A percentile compares a stretch with the other conserved stretches of the same genome.
phyloP scores from a whole-genome alignment of 495 filamentous ascomycete species.

The Saxispiralis lemnorum region DNA sequence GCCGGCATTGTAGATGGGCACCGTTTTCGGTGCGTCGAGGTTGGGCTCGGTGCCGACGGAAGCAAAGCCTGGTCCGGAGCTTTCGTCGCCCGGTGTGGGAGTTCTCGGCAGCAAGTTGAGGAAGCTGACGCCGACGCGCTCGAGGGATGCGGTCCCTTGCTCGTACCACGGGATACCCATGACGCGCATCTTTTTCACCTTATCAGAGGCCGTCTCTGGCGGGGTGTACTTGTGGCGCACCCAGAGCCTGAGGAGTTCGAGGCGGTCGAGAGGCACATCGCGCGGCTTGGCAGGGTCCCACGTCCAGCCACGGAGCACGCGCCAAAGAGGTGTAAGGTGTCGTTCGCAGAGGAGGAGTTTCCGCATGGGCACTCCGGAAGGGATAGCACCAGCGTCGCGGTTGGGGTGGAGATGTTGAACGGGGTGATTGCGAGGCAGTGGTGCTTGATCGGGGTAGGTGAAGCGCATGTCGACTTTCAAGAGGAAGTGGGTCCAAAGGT shows the following conservation, averaged over 20 bases:
- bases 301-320: constrained; percentile 26
- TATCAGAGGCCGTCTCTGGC: background rate
- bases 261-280: constrained; percentile 17
- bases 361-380: constrained; percentile 25
- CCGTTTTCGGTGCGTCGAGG: background rate
- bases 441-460: constrained; percentile 30
- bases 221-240: constrained; percentile 22
- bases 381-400: constrained; percentile 19
- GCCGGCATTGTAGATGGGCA: background rate
- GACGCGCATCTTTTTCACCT: constrained; percentile 15
- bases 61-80: too few species aligned
- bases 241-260: constrained; percentile 31
- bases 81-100: too few species aligned
- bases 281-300: constrained; percentile 16
- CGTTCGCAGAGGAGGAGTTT: constrained; percentile 42
- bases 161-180: constrained; percentile 32
- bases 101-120: background rate
- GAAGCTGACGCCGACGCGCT: constrained; percentile 7
- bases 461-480: constrained; percentile 45
- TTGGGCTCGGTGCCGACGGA: background rate
- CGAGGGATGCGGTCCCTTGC: constrained; percentile 25
- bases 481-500: constrained; percentile 37
- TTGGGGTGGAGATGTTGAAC: constrained; percentile 38
- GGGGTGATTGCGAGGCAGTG: constrained; percentile 35
- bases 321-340: constrained; percentile 31